These are phyloP conservation scores for Termitomyces sp. DNA, from an alignment of 768 basidiomycete genomes.

Conservation along the genomic window DNA sequence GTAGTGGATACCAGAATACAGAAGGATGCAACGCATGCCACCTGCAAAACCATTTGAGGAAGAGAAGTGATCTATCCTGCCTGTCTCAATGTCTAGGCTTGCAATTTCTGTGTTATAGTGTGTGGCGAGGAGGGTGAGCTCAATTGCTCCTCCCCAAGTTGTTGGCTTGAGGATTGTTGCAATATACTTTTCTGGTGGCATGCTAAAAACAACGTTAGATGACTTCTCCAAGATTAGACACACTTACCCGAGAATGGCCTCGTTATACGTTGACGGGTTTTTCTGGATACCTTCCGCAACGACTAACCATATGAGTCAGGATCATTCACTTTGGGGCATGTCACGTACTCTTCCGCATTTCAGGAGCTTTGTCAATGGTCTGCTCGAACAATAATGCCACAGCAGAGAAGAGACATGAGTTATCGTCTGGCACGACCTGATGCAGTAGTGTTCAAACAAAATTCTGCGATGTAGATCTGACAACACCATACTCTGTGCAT, in stretches of 20 bases:
- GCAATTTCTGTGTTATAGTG: conserved; percentile 85
- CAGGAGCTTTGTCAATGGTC: conserved; percentile 61
- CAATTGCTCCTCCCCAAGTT: conserved; percentile 96
- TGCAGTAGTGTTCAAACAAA: background rate
- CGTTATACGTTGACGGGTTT: conserved; percentile 70
- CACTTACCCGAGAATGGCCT: conserved; percentile 80
- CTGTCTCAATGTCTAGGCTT: conserved; percentile 89
- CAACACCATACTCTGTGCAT: conserved; percentile 60
- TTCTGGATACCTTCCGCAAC: conserved; percentile 77
- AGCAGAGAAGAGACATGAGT: conserved; percentile 90
- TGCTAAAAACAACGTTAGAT: conserved; percentile 20
- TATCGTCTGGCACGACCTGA: conserved; percentile 87
- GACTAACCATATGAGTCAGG: conserved; percentile 38
- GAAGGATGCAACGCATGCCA: conserved; percentile 58
- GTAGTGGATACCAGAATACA: conserved; percentile 97
- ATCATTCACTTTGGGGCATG: background rate
- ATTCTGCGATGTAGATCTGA: background rate
- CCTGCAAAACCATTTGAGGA: conserved; percentile 38
- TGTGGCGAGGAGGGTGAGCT: conserved; percentile 77
- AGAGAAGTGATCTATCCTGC: conserved; percentile 79
- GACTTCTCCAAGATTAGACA: background rate
- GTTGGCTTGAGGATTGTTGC: conserved; percentile 71
- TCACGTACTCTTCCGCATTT: conserved; percentile 69
- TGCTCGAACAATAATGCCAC: conserved; percentile 85
- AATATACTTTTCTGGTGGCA: conserved; percentile 69